These are phyloP conservation scores for Penicillium egyptiacum DNA, from an alignment of 495 filamentous ascomycete genomes.

Conservation along the genomic window DNA sequence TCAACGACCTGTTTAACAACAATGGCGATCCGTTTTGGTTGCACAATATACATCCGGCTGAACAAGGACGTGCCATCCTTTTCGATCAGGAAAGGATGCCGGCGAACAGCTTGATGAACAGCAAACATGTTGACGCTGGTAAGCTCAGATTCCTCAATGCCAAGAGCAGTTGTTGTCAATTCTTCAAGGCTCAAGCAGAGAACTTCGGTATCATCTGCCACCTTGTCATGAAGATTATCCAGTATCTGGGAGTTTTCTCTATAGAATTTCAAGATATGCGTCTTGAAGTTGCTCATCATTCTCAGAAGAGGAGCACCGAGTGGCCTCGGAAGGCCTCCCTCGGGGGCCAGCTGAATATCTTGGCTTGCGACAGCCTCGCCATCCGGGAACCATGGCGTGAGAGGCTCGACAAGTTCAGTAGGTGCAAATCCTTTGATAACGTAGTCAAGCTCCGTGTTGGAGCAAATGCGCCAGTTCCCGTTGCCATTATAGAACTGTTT, in stretches of 20 bases:
- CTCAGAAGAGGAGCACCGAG: conserved; percentile 36
- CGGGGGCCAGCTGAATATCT: conserved; percentile 43
- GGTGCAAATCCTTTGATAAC: conserved; percentile 64
- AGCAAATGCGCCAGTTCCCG: conserved; percentile 70
- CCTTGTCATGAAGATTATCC: conserved; percentile 47
- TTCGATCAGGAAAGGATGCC: conserved; percentile 40
- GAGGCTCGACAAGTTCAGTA: conserved; percentile 52
- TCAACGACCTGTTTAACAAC: conserved; percentile 47
- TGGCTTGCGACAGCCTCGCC: conserved; percentile 35
- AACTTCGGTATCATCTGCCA: conserved; percentile 48
- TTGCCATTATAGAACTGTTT: conserved; percentile 70
- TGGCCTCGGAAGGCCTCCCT: conserved; percentile 46
- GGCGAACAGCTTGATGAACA: conserved; percentile 59
- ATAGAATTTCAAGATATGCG: conserved; percentile 34
- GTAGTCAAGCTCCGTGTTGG: conserved; percentile 51
- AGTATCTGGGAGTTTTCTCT: conserved; percentile 50
- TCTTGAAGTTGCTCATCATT: conserved; percentile 35
- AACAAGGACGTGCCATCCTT: conserved; percentile 50
- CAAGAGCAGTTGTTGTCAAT: conserved; percentile 56
- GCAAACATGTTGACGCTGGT: conserved; percentile 61
- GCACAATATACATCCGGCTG: conserved; percentile 47
- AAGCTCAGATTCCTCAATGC: conserved; percentile 41
- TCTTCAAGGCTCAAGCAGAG: conserved; percentile 61
- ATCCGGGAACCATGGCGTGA: conserved; percentile 64
- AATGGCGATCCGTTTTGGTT: conserved; percentile 46